Evolutionary conservation across 345 rosid genomes (phyloP).

Genomic region (Salix brachista): DNA sequence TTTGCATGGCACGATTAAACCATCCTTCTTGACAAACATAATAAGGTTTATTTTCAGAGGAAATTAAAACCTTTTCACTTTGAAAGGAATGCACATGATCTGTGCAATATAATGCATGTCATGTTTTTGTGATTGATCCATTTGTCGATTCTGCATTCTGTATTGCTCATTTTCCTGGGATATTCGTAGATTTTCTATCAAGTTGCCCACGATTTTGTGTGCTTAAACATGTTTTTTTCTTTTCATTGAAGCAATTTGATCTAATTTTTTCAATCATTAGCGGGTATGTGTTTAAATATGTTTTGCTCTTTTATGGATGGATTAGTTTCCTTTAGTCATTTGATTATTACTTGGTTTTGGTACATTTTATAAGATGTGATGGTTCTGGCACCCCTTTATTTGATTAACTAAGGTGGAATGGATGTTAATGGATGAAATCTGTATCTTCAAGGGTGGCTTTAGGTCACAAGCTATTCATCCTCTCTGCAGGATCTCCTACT

Average conservation of each 20-base stretch:
- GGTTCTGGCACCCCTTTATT: no score
- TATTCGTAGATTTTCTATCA: neutral
- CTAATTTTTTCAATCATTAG: neutral
- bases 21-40: neutral
- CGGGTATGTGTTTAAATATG: neutral
- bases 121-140: neutral
- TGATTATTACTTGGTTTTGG: neutral
- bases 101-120: neutral
- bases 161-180: neutral
- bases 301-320: neutral
- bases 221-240: neutral
- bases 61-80: neutral
- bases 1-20: neutral
- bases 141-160: neutral
- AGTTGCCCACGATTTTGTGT: no score
- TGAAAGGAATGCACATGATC: neutral
- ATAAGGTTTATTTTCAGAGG: neutral
- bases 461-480: neutral
- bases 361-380: neutral
- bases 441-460: neutral
- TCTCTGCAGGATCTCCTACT: constrained; percentile 18
- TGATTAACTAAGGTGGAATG: no score
- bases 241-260: neutral
- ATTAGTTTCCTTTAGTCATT: neutral
- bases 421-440: neutral